Conservation (phyloP, 2,329 filamentous ascomycete species). For the Exophiala sp. region DNA sequence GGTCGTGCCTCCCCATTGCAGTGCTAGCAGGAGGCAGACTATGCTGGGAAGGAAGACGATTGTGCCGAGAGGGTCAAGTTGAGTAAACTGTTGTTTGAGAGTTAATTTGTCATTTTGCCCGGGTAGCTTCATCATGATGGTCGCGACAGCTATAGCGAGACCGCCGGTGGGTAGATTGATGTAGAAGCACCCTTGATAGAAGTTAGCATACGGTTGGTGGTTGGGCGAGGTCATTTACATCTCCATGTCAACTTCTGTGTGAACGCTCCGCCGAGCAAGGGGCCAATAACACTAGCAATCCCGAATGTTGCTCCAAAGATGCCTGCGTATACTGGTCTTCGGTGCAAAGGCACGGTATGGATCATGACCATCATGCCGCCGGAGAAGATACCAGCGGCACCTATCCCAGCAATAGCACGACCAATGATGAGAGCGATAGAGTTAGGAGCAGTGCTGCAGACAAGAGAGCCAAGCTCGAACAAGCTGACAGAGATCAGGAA, state of each 20-base stretch:
- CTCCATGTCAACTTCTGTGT: constrained; percentile 36
- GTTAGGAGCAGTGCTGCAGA: constrained; percentile 38
- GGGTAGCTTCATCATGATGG: constrained; percentile 13
- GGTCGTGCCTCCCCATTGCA: constrained; percentile 51
- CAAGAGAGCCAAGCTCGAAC: constrained; percentile 41
- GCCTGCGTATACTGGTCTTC: constrained; percentile 39
- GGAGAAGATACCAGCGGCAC: constrained; percentile 37
- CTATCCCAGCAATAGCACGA: constrained; percentile 40
- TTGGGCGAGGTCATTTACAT: constrained; percentile 16
- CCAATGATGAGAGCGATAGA: constrained; percentile 40
- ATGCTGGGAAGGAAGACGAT: constrained; percentile 59
- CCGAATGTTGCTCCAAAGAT: constrained; percentile 37
- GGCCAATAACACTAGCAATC: constrained; percentile 39
- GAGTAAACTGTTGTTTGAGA: constrained; percentile 10
- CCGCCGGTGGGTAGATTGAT: constrained; percentile 34
- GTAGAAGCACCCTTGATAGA: constrained; percentile 35
- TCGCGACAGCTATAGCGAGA: constrained; percentile 28
- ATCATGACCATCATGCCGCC: constrained; percentile 38
- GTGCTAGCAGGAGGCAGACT: constrained; percentile 57
- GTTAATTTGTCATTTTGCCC: constrained; percentile 16
- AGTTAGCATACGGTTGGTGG: too few species aligned
- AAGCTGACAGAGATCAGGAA: constrained; percentile 38
- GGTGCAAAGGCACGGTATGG: constrained; percentile 37
- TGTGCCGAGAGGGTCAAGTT: constrained; percentile 57
- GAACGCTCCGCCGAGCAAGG: constrained; percentile 44